phyloP scores from a whole-genome alignment of 768 basidiomycete species.

The Cyclocybe cylindracea region DNA sequence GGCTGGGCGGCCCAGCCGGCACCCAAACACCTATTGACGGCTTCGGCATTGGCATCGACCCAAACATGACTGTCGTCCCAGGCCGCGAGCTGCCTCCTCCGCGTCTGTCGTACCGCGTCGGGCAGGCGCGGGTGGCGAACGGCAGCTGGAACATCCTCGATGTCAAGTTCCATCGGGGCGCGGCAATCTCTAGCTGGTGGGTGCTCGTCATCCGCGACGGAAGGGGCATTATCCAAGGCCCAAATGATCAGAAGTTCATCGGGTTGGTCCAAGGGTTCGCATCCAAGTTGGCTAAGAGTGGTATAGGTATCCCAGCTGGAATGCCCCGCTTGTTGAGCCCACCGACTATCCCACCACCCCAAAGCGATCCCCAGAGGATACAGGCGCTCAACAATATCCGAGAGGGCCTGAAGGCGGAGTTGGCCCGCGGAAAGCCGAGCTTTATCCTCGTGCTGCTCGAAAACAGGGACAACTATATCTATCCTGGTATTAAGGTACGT shows the following conservation, averaged over 20 bases:
- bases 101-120: conserved; percentile 51
- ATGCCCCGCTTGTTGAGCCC: conserved; percentile 42
- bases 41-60: conserved; percentile 60
- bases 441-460: conserved; percentile 76
- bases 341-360: conserved; percentile 21
- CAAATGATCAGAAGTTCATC: conserved; percentile 40
- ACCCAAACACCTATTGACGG: conserved; percentile 35
- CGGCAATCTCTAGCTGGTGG: conserved; percentile 57
- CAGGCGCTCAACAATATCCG: conserved; percentile 42
- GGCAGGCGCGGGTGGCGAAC: conserved; percentile 45
- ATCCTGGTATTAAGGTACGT: conserved; percentile 72
- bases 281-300: conserved; percentile 56
- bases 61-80: conserved; percentile 64
- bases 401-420: conserved; percentile 32
- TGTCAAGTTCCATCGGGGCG: conserved; percentile 66
- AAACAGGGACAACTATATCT: conserved; percentile 69
- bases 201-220: conserved; percentile 66
- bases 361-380: conserved; percentile 36
- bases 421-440: conserved; percentile 45
- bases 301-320: conserved; percentile 48
- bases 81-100: conserved; percentile 67
- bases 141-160: conserved; percentile 80
- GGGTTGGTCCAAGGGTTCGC: conserved; percentile 54
- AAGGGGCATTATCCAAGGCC: conserved; percentile 33
- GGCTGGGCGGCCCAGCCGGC: conserved; percentile 34